Conservation (phyloP, 768 basidiomycete species). For the Russula foetens region DNA sequence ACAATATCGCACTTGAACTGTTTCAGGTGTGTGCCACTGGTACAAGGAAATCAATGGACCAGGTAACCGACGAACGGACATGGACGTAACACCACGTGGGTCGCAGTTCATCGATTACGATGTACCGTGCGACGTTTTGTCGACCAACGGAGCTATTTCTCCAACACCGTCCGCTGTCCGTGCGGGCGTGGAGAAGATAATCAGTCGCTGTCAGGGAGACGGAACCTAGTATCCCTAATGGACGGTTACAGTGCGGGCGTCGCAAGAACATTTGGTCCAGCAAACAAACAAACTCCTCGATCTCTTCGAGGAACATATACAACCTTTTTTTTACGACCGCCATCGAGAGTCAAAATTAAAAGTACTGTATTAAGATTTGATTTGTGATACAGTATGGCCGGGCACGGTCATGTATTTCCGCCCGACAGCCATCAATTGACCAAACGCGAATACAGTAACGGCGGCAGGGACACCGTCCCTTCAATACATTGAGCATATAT, state of each 20-base stretch:
- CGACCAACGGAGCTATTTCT: constrained; percentile 5
- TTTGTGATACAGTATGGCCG: too few species aligned
- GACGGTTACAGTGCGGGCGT: neutral
- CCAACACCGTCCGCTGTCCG: neutral
- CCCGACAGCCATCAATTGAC: neutral
- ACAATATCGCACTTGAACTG: neutral
- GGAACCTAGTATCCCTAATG: neutral
- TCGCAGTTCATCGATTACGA: neutral
- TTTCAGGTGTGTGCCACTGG: neutral
- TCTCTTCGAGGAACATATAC: neutral
- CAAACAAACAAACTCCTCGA: neutral
- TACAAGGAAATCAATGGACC: neutral
- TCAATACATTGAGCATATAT: too few species aligned
- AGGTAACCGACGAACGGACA: constrained; percentile 4
- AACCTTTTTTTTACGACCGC: too few species aligned
- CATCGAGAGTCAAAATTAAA: too few species aligned
- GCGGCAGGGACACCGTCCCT: neutral
- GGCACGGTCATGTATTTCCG: too few species aligned
- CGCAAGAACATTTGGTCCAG: neutral
- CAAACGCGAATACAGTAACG: neutral
- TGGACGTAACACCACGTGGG: neutral
- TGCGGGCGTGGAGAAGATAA: neutral
- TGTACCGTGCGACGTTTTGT: constrained; percentile 4
- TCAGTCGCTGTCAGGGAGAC: constrained; percentile 14
- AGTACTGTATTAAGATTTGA: too few species aligned